A percentile compares a stretch with the other conserved stretches of the same genome.
Evolutionary conservation across 306 rosid genomes (phyloP).

Genomic region (Luffa aegyptiaca): DNA sequence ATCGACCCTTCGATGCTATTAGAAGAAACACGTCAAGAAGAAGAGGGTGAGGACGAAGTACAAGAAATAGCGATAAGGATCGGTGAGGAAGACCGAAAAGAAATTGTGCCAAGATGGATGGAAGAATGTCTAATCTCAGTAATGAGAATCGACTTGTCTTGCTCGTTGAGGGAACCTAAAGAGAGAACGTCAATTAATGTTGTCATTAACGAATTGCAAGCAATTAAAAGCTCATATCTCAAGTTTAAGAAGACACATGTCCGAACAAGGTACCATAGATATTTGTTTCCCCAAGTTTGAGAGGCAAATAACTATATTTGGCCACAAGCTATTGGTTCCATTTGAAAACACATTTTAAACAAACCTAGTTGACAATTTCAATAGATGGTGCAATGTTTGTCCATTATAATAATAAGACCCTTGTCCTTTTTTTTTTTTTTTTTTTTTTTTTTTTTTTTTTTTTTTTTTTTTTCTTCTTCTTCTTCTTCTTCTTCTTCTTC

Average conservation of each 20-base stretch:
- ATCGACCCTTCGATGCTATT: conserved; percentile 24
- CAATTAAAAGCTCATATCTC: not conserved
- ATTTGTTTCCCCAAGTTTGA: not conserved
- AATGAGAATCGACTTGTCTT: conserved; percentile 31
- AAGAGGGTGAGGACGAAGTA: not conserved
- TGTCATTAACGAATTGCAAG: not conserved
- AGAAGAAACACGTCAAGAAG: not conserved
- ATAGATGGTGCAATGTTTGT: too few relatives aligned
- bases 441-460: too few relatives aligned
- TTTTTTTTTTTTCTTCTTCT: too few relatives aligned
- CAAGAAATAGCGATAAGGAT: conserved; percentile 13
- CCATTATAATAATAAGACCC: too few relatives aligned
- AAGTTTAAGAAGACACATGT: not conserved
- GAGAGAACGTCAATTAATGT: not conserved
- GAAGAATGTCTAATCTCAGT: conserved; percentile 26
- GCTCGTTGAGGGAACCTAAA: conserved; percentile 16
- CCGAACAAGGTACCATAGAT: too few relatives aligned
- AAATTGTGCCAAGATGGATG: not conserved
- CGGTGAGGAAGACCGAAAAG: not conserved
- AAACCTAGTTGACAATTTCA: too few relatives aligned
- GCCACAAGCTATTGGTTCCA: not conserved
- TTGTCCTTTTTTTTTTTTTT: too few relatives aligned
- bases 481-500: too few relatives aligned
- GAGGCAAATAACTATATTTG: not conserved
- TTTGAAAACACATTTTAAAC: too few relatives aligned